These are phyloP conservation scores for Colletotrichum chrysophilum DNA, from an alignment of 2,329 filamentous ascomycete genomes.

Conservation along the genomic window DNA sequence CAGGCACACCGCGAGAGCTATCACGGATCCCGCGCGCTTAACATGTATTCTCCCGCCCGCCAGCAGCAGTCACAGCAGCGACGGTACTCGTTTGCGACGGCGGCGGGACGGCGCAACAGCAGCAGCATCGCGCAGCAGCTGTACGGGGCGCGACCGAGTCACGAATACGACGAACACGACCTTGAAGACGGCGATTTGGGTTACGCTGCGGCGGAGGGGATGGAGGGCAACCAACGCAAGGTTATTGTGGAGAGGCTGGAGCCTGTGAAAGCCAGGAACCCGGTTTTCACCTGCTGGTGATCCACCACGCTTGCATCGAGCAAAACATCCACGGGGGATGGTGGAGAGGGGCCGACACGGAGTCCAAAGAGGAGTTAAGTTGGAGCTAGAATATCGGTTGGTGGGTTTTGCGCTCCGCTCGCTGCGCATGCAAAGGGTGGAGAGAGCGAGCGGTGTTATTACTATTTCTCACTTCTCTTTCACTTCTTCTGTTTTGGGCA, in stretches of 20 bases:
- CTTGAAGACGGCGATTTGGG: slow-evolving; percentile 92
- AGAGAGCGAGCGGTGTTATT: neutral
- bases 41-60: slow-evolving; percentile 50
- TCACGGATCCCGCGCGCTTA: slow-evolving; percentile 45
- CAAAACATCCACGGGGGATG: neutral
- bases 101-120: slow-evolving; percentile 51
- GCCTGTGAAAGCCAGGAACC: slow-evolving; percentile 92
- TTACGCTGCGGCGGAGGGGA: slow-evolving; percentile 90
- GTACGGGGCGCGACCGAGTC: slow-evolving; percentile 38
- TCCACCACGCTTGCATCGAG: slow-evolving; percentile 5
- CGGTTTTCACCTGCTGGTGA: slow-evolving; percentile 97
- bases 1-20: slow-evolving; percentile 30
- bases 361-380: neutral
- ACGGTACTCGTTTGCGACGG: slow-evolving; percentile 59
- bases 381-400: neutral
- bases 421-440: slow-evolving; percentile 4
- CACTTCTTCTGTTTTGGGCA: neutral
- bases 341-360: neutral
- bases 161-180: slow-evolving; percentile 61
- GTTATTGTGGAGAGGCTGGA: slow-evolving; percentile 97
- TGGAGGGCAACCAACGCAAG: slow-evolving; percentile 89
- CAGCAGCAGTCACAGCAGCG: slow-evolving; percentile 46
- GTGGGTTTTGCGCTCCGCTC: neutral
- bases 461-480: neutral
- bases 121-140: slow-evolving; percentile 59